Evolutionary conservation across 2,329 filamentous ascomycete genomes (phyloP), one percentile per base, ranked within the genome.

Genomic region (Hypoxylon sp.): DNA sequence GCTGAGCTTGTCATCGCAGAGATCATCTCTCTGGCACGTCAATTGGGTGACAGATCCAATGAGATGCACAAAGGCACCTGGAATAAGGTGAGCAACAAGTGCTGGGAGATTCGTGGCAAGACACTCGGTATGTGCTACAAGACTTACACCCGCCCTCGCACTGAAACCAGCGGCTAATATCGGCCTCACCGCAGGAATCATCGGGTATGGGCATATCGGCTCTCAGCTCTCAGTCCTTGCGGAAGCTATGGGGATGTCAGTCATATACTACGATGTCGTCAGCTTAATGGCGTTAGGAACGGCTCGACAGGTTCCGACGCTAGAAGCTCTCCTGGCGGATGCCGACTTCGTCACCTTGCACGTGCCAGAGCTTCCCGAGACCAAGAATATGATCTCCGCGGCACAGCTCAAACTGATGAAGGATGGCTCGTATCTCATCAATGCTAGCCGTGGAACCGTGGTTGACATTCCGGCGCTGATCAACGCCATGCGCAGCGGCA

Each of bases 21-120:
- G 82, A 94, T 99, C 77, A 98, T 99, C 76, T 85, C 87, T 42
- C 90, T 99, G 59, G 96, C 96, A 21, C 91, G 96, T 66, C 96
- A 99, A 82, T 86, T 99, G 35, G 91, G 93, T 69, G 96, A 99
- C 81, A 93, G 96, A 74, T 97, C 93, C 69, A 93, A 89, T 76
- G 96, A 99, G 83, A 89, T 99, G 88, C 96, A 99, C 85, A 88
- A 88, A 63, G 96, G 96, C 63, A 93, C 89, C 47, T 99, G 96
- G 96, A 98, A 98, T 82, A 99, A 99, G 85, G 94, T 98, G 77
- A 97, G 94, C 84, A 87, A 88, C 76, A 94, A 92, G 78, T 99
- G 96, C 87, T 98, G 96, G 96, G 96, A 99, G 81, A 94, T 98
- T 75, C 91, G 96, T 75, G 96, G 96, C 79, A 99, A 99, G 87